Conservation (phyloP, 2,329 filamentous ascomycete genomes). For the Neurospora sp. region DNA sequence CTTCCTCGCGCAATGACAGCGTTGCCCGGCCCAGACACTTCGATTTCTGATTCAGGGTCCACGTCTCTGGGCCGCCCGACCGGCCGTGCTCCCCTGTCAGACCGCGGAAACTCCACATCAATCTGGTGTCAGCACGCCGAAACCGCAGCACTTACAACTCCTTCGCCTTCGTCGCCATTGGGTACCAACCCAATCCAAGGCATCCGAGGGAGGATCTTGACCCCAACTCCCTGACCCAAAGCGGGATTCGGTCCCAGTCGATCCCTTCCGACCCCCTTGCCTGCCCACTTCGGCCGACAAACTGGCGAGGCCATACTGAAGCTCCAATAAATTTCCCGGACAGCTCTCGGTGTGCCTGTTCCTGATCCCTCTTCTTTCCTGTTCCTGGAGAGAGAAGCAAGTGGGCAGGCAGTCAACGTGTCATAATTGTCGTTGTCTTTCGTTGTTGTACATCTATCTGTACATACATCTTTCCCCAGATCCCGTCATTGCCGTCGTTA, state of each 20-base stretch:
- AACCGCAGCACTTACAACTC: neutral
- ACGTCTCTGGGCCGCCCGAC: neutral
- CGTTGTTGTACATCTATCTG: neutral
- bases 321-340: neutral
- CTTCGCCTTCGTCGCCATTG: neutral
- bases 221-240: neutral
- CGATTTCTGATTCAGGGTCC: neutral
- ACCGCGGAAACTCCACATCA: neutral
- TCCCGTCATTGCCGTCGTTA: neutral
- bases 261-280: neutral
- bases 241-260: neutral
- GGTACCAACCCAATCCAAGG: neutral
- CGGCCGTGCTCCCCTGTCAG: neutral
- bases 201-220: neutral
- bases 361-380: neutral
- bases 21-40: neutral
- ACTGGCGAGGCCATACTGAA: neutral
- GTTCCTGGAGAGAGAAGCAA: neutral
- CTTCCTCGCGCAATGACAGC: neutral
- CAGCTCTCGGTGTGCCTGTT: neutral
- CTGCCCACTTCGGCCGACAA: neutral
- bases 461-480: neutral
- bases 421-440: neutral
- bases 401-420: neutral
- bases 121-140: neutral